Evolutionary conservation across 768 basidiomycete species (phyloP).

Genomic region (Phylloporus scabripes): DNA sequence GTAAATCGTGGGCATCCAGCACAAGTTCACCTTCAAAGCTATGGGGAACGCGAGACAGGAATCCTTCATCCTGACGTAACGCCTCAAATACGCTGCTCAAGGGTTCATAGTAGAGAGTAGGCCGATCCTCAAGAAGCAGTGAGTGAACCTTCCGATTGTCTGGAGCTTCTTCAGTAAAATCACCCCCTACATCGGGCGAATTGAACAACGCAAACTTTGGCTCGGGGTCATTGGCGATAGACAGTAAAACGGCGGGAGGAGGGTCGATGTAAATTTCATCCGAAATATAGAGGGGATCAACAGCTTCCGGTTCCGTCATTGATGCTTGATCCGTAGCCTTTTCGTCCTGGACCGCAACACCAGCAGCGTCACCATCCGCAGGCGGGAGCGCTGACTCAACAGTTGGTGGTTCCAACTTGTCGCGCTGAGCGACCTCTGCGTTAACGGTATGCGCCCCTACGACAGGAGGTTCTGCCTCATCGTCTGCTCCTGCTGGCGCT

Average conservation of each 20-base stretch:
- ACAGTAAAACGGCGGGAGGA: slow-evolving; percentile 62
- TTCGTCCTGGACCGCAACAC: slow-evolving; percentile 6
- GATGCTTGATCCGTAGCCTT: slow-evolving; percentile 9
- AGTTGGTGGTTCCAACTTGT: slow-evolving; percentile 5
- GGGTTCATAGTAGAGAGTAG: slow-evolving; percentile 75
- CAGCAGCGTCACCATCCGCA: slow-evolving; percentile 6
- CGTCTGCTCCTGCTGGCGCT: neutral
- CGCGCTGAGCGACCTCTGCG: slow-evolving; percentile 10
- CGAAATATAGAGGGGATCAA: slow-evolving; percentile 54
- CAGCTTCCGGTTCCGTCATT: slow-evolving; percentile 10
- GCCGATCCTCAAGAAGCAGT: slow-evolving; percentile 57
- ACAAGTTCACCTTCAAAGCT: slow-evolving; percentile 57
- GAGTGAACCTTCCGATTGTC: slow-evolving; percentile 19
- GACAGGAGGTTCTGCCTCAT: slow-evolving; percentile 4
- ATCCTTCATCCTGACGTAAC: slow-evolving; percentile 54
- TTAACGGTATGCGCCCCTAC: slow-evolving; percentile 2
- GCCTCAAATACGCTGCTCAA: slow-evolving; percentile 65
- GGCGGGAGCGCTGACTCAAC: slow-evolving; percentile 9
- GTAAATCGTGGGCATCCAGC: slow-evolving; percentile 66
- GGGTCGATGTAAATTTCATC: slow-evolving; percentile 72
- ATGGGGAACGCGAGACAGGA: slow-evolving; percentile 41
- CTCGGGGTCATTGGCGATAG: slow-evolving; percentile 36
- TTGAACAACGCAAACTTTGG: slow-evolving; percentile 53
- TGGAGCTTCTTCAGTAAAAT: slow-evolving; percentile 15
- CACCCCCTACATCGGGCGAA: slow-evolving; percentile 33